These are phyloP conservation scores for Xylaria sp. DNA, from an alignment of 2,329 filamentous ascomycete species.

Conservation along the genomic window DNA sequence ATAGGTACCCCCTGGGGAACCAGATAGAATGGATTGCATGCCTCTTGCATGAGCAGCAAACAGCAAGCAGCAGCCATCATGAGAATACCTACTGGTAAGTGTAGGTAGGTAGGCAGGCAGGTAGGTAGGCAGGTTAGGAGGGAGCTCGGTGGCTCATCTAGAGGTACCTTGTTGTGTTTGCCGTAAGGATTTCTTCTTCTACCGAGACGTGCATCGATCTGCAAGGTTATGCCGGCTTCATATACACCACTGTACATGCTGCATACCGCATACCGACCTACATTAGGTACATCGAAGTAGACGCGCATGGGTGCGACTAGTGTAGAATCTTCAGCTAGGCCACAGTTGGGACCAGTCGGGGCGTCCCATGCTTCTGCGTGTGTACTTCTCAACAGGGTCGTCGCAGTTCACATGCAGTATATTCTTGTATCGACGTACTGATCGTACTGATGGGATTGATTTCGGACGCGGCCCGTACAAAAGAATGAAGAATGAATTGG, in stretches of 20 bases:
- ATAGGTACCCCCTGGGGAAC: no score
- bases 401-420: not conserved
- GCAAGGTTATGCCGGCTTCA: constrained; percentile 34
- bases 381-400: not conserved
- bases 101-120: no score
- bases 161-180: not conserved
- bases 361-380: not conserved
- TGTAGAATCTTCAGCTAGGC: constrained; percentile 23
- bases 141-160: constrained; percentile 7
- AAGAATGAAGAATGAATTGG: not conserved
- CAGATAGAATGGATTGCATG: no score
- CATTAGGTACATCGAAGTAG: constrained; percentile 2
- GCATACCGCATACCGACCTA: no score
- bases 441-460: not conserved
- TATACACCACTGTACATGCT: not conserved
- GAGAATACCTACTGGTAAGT: not conserved
- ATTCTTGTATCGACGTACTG: not conserved
- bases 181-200: constrained; percentile 36
- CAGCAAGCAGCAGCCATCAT: not conserved
- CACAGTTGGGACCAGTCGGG: not conserved
- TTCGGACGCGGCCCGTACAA: not conserved
- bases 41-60: not conserved
- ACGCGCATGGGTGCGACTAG: constrained; percentile 9
- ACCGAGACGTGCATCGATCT: constrained; percentile 42
- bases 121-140: not conserved